phyloP scores from a whole-genome alignment of 2,329 filamentous ascomycete genomes.

The Claviceps fusiformis region DNA sequence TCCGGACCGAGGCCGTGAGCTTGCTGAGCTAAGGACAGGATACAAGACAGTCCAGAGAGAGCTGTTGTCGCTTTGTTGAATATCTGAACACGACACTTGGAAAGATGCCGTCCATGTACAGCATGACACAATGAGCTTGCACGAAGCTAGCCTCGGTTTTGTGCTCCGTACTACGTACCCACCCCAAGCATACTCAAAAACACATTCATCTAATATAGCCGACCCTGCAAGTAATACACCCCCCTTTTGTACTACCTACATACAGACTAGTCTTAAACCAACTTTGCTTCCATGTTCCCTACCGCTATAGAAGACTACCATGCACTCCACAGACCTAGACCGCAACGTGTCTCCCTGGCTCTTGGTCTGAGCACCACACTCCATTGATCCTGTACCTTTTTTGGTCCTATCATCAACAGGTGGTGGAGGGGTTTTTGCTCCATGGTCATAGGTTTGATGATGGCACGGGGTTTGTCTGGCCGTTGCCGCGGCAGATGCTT shows the following conservation, averaged over 20 bases:
- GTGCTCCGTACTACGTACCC: neutral
- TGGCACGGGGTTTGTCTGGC: neutral
- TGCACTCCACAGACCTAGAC: constrained; percentile 9
- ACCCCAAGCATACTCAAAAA: neutral
- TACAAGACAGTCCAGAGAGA: neutral
- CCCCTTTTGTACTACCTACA: constrained; percentile 10
- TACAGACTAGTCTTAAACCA: constrained; percentile 6
- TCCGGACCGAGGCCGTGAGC: neutral
- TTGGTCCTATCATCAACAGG: neutral
- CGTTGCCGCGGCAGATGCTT: constrained; percentile 4
- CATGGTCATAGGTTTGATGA: neutral
- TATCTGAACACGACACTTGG: neutral
- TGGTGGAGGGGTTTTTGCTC: constrained; percentile 1
- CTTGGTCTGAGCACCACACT: constrained; percentile 3
- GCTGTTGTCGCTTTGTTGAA: neutral
- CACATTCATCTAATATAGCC: constrained; percentile 13
- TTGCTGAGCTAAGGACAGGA: neutral
- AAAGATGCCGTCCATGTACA: too few relatives aligned
- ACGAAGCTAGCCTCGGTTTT: neutral
- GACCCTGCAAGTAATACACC: constrained; percentile 17
- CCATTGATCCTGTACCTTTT: neutral
- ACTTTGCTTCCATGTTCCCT: constrained; percentile 5
- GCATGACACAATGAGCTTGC: neutral
- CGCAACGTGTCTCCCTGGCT: constrained; percentile 9
- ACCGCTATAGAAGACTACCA: neutral